A percentile compares a stretch with the other conserved stretches of the same genome.
These are phyloP conservation scores for Blastobotrys persicus DNA, from an alignment of 1,139 yeast species.

Conservation along the genomic window DNA sequence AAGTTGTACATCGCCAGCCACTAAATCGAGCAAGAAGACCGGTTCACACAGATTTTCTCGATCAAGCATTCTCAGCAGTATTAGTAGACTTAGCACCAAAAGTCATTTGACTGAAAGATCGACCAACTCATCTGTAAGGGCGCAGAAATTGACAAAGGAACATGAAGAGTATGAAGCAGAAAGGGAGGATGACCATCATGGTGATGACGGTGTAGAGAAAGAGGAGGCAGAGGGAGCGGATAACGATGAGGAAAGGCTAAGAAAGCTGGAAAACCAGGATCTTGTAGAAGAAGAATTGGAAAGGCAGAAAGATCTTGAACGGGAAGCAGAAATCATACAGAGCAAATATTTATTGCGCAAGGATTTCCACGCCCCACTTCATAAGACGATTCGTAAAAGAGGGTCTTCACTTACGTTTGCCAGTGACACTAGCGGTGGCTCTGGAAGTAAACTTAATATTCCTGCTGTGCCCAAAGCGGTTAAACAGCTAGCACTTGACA, in stretches of 20 bases:
- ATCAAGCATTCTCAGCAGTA: neutral
- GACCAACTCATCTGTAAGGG: neutral
- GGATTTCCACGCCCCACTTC: constrained; percentile 8
- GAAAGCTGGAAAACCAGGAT: neutral
- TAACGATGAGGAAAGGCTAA: neutral
- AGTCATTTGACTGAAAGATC: neutral
- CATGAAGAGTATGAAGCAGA: neutral
- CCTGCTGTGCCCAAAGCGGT: neutral
- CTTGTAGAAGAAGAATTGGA: neutral
- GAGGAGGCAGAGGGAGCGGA: neutral
- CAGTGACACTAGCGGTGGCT: constrained; percentile 11
- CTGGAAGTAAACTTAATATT: neutral
- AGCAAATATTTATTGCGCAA: constrained; percentile 1
- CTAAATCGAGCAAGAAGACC: constrained; percentile 1
- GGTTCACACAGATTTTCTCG: neutral
- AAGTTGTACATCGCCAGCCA: neutral
- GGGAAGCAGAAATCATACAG: constrained; percentile 2
- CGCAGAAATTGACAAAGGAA: neutral
- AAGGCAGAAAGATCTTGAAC: neutral
- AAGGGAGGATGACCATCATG: neutral
- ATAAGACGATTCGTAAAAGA: constrained; percentile 15
- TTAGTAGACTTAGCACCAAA: neutral
- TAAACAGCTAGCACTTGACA: neutral
- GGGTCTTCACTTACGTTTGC: constrained; percentile 19
- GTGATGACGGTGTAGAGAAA: neutral